Base-by-base conservation (phyloP, 345 rosid genomes). In the Microcos paniculata region DNA sequence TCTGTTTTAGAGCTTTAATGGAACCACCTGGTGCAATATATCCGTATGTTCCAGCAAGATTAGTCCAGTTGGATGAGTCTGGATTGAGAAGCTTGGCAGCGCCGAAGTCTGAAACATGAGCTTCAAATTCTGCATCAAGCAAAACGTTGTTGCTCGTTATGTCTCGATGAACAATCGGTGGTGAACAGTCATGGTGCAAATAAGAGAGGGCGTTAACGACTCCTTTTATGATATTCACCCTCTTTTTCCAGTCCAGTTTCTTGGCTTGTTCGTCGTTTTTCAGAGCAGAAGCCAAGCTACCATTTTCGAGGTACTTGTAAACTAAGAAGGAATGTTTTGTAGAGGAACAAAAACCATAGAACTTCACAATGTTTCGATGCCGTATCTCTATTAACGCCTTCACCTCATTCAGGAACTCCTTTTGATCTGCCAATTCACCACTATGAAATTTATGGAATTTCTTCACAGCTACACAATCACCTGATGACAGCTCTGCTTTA, bases 171-270 rank as follows among this genome's bases (percentile, higher is more conserved):
- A 80, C 49, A 19, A 76, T 5, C 1, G 81, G 79, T 1, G 78
- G 84, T 21, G 38, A 31, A 55, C 81, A 49, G 12, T 57, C 68
- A 23, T 70, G 81, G 49, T 77, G 75, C 74, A 82, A 56, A 46
- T 82, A 82, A 16, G 84, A 56, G 31, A 77, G 26, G 52, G 83
- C 80, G 18, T 77, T 12, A 38, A 58, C 81, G 5, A 66, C 70
- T 0, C 65, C 82, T 33, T 70, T 73, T 12, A 77, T 13, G 21
- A 71, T 19, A 33, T 56, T 56, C 8, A 75, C n/a, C 76, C 86
- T 75, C 59, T 71, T 78, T 11, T n/a, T 26, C 84, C 87, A 81
- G n/a, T 79, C 79, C 24, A 84, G 52, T n/a, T 73, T 62, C 23
- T 2, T 52, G 1, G 75, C 80, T 62, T 35, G 46, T 55, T 69